Evolutionary conservation across 2,329 filamentous ascomycete species (phyloP).

Genomic region (Aureobasidium melanogenum): DNA sequence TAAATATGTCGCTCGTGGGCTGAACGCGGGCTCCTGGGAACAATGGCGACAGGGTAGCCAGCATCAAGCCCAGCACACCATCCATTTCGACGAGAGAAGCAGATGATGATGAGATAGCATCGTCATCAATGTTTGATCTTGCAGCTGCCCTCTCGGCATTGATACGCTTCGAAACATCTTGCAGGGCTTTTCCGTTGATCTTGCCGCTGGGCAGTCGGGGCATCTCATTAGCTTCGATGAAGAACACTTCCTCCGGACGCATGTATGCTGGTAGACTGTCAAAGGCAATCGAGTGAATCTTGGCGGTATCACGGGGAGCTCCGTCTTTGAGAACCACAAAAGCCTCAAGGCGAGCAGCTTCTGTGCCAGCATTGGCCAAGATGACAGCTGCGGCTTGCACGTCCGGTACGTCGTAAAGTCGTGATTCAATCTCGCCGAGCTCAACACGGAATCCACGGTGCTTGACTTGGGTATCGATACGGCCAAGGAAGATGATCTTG

Average conservation of each 20-base stretch:
- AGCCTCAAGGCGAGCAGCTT: not conserved
- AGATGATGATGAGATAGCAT: not conserved
- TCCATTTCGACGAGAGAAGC: not conserved
- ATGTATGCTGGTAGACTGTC: not conserved
- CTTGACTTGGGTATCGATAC: slow-evolving; percentile 83
- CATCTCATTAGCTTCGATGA: not conserved
- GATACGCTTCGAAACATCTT: not conserved
- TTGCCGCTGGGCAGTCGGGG: not conserved
- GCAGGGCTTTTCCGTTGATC: not conserved
- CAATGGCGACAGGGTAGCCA: not conserved
- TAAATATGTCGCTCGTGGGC: not conserved
- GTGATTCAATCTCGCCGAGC: slow-evolving; percentile 71
- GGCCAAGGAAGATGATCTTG: slow-evolving; percentile 63
- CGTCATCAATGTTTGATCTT: not conserved
- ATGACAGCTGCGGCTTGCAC: not conserved
- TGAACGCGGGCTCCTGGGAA: not conserved
- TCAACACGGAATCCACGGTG: slow-evolving; percentile 91
- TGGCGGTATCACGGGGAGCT: not conserved
- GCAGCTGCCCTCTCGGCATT: not conserved
- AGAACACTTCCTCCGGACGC: not conserved
- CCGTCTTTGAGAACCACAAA: not conserved
- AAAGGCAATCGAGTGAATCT: not conserved
- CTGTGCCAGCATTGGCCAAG: not conserved
- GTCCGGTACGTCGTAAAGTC: not conserved
- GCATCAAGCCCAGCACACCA: not conserved